A percentile compares a stretch with the other conserved stretches of the same genome.
Conservation (phyloP, 257 asterid species). For the Rubia yunnanensis region DNA sequence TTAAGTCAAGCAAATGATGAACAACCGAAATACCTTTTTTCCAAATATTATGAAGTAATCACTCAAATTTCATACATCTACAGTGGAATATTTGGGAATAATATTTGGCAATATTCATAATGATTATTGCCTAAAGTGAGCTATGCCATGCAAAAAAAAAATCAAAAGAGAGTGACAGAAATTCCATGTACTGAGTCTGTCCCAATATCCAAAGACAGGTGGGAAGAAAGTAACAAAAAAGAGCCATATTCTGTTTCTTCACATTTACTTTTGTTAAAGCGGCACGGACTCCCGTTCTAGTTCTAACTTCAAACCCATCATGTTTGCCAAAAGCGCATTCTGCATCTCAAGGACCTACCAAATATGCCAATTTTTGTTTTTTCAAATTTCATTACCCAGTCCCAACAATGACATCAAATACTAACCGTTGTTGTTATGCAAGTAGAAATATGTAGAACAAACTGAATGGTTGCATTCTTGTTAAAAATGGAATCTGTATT, state of each 20-base stretch:
- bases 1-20: background rate
- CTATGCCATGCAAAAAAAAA: background rate
- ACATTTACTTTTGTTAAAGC: constrained; percentile 17
- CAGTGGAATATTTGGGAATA: too few species aligned
- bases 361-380: constrained; percentile 10
- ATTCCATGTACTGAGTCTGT: background rate
- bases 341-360: constrained; percentile 4
- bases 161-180: background rate
- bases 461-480: too few species aligned
- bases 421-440: too few species aligned
- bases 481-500: too few species aligned
- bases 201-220: constrained; percentile 15
- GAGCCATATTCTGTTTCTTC: constrained; percentile 1
- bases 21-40: background rate
- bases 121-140: too few species aligned
- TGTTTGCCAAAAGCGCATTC: constrained; percentile 3
- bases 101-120: too few species aligned
- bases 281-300: constrained; percentile 7
- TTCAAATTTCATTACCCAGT: background rate
- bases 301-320: constrained; percentile 9
- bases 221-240: constrained; percentile 10
- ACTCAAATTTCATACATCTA: too few species aligned
- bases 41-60: too few species aligned
- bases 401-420: too few species aligned
- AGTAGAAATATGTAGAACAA: too few species aligned